Evolutionary conservation across 2,329 filamentous ascomycete species (phyloP).

Genomic region (Juglanconis oblonga): DNA sequence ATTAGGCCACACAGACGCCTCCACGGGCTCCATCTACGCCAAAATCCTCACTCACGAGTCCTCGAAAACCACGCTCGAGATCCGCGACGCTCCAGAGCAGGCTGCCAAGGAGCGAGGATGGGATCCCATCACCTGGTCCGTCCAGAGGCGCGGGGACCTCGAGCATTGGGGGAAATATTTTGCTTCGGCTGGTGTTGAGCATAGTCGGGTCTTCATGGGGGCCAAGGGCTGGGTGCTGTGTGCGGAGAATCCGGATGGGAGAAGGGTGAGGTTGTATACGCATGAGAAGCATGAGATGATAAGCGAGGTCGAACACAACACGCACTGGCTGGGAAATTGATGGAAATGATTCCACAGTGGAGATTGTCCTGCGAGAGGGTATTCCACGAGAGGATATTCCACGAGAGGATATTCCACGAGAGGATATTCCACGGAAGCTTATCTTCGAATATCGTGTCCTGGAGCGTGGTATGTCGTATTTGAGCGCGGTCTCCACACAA

Average conservation of each 20-base stretch:
- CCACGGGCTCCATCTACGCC: neutral
- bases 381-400: no score
- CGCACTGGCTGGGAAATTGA: neutral
- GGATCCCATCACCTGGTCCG: neutral
- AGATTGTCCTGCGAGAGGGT: no score
- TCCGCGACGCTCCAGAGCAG: neutral
- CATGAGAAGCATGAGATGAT: neutral
- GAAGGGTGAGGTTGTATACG: neutral
- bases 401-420: no score
- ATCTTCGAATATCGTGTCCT: no score
- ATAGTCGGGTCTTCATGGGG: neutral
- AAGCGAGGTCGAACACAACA: neutral
- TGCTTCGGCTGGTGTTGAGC: neutral
- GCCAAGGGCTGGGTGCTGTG: neutral
- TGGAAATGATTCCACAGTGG: neutral
- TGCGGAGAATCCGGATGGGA: neutral
- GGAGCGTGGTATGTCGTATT: no score
- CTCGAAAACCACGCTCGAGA: neutral
- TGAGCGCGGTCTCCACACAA: no score
- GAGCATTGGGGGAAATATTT: neutral
- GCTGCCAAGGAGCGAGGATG: neutral
- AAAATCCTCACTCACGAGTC: neutral
- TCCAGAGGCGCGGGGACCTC: neutral
- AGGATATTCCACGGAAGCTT: no score
- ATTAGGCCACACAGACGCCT: neutral